Conservation (phyloP, 176 grass and related monocot genomes). For the Elymus sibiricus region DNA sequence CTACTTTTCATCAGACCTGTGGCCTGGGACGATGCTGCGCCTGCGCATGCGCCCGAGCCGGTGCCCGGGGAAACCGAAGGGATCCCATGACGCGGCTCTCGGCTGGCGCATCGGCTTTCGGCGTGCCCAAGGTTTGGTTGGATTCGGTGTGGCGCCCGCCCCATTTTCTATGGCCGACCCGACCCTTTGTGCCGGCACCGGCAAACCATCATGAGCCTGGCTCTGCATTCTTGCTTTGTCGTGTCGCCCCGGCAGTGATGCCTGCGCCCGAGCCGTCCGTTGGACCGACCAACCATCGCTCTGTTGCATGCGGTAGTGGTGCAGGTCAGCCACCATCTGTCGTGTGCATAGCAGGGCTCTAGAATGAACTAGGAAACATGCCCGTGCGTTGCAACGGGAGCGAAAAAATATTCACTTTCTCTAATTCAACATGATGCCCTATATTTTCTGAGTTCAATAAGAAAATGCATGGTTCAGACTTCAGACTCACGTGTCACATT, state of each 20-base stretch:
- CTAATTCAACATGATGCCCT: too few species aligned
- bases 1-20: not conserved
- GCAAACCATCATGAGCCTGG: not conserved
- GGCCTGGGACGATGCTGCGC: not conserved
- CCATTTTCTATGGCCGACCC: constrained; percentile 24
- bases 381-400: too few species aligned
- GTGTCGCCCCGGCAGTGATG: constrained; percentile 1
- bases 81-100: not conserved
- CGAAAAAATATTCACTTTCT: too few species aligned
- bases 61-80: not conserved
- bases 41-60: not conserved
- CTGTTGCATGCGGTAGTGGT: not conserved
- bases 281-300: not conserved
- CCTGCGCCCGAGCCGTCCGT: not conserved
- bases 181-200: constrained; percentile 24
- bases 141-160: not conserved
- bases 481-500: too few species aligned
- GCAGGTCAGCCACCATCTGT: not conserved
- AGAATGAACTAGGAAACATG: too few species aligned
- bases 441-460: too few species aligned
- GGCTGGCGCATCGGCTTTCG: constrained; percentile 15
- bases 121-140: constrained; percentile 30
- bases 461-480: too few species aligned
- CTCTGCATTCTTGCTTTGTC: not conserved
- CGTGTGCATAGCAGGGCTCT: too few species aligned